These are phyloP conservation scores for Paracamarosporium sp. DNA, from an alignment of 2,329 filamentous ascomycete genomes.

Conservation along the genomic window DNA sequence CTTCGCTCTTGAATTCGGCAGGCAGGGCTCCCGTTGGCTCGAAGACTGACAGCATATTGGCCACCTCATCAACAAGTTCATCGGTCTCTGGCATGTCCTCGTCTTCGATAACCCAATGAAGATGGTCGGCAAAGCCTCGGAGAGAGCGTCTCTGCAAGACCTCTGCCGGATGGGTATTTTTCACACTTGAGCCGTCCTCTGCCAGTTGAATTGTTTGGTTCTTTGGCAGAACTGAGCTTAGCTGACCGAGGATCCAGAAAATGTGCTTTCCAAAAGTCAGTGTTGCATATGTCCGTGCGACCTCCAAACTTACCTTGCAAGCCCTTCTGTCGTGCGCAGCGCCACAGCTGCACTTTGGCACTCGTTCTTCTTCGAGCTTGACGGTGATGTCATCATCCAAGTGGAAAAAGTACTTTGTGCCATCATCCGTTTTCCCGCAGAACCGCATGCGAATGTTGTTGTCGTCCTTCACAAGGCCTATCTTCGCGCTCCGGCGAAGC, in stretches of 20 bases:
- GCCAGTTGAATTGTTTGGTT: constrained; percentile 36
- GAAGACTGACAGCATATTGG: constrained; percentile 46
- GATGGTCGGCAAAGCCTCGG: constrained; percentile 32
- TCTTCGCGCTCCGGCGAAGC: constrained; percentile 37
- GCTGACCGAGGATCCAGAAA: constrained; percentile 46
- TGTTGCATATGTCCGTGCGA: constrained; percentile 1
- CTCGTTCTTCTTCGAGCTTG: constrained; percentile 32
- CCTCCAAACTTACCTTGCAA: constrained; percentile 39
- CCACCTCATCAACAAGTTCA: constrained; percentile 39
- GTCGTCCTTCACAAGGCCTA: constrained; percentile 34
- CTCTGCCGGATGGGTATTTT: constrained; percentile 35
- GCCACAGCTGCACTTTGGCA: constrained; percentile 43
- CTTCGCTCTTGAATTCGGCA: constrained; percentile 36
- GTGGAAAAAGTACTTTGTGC: constrained; percentile 38
- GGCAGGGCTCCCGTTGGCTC: constrained; percentile 44
- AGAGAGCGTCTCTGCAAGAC: constrained; percentile 35
- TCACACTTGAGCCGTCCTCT: constrained; percentile 41
- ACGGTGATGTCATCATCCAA: constrained; percentile 45
- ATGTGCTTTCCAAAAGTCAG: constrained; percentile 38
- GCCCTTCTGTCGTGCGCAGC: constrained; percentile 40
- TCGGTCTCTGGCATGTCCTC: constrained; percentile 32
- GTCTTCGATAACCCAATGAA: constrained; percentile 41
- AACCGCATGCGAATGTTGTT: constrained; percentile 46
- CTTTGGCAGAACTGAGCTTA: constrained; percentile 33
- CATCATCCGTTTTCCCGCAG: constrained; percentile 35